Conservation (phyloP, 2,329 filamentous ascomycete genomes). For the Penicillium sp. region DNA sequence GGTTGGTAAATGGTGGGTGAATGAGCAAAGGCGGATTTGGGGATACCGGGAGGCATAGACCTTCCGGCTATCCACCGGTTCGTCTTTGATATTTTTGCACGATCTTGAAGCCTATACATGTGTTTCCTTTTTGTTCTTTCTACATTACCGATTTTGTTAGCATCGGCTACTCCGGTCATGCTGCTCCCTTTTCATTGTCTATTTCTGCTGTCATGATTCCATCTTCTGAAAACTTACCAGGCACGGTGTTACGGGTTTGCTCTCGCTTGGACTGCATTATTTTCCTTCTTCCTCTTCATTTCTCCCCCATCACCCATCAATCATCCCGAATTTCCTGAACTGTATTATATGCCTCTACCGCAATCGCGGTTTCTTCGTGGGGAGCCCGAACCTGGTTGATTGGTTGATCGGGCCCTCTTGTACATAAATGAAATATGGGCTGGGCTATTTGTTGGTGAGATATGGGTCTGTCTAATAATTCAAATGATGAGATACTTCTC, state of each 20-base stretch:
- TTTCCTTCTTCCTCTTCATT: background rate
- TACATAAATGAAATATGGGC: constrained; percentile 6
- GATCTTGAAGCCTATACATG: constrained; percentile 4
- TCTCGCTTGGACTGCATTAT: background rate
- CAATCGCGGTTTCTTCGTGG: background rate
- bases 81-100: background rate
- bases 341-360: constrained; percentile 5
- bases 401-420: constrained; percentile 1
- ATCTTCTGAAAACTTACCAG: background rate
- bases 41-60: constrained; percentile 32
- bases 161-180: background rate
- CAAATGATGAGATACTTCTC: background rate
- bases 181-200: background rate
- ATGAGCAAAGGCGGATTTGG: constrained; percentile 39
- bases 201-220: constrained; percentile 1
- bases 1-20: constrained; percentile 47
- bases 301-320: no score
- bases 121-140: background rate
- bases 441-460: background rate
- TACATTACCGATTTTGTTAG: background rate
- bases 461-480: constrained; percentile 2
- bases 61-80: background rate
- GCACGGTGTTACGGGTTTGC: constrained; percentile 1
- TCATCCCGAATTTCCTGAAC: background rate
- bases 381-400: background rate